Base-by-base conservation (phyloP, 1,139 yeast species). In the Meyerozyma smithsonii region DNA sequence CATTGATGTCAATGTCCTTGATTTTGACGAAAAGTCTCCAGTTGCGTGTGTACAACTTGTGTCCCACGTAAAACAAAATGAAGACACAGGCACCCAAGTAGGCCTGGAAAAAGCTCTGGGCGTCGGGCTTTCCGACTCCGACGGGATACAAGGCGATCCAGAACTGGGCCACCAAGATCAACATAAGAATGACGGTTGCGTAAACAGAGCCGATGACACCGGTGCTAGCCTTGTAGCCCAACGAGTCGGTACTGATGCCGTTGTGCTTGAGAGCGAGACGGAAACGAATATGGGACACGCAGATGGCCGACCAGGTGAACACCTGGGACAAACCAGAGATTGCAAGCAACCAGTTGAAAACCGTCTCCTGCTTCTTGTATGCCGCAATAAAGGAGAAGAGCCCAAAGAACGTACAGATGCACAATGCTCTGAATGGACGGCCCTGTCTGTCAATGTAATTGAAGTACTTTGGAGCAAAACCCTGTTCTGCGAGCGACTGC, bases 261-360 rank as follows among this genome's bases (percentile, higher is more conserved):
- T 63, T 57, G 49, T 58, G 54, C 43, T 55, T 62, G 52, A 69
- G 64, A 0, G 69, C 73, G n/a, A 58, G 55, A 52, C 74, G 59
- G 53, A 69, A 69, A 47, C 74, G 57, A 39, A 69, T 56, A 45
- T 68, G 74, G 39, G 72, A 66, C 35, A 64, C 42, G 46, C 73
- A 67, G 45, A 69, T 67, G 37, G 66, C 61, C 20, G 62, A 57
- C 75, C 75, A 69, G 32, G 69, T 66, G 46, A 69, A 64, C 30
- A 69, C 61, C 44, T 66, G 69, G 8, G 72, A 65, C 41, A 69
- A 54, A 15, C 72, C 75, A 39, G 72, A 66, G 42, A 69, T 64
- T 21, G 73, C 64, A 52, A 69, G 62, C 41, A 69, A 59, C 72
- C 74, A 69, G 44, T 60, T 59, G 56, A 69, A 69, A 8, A 69